Evolutionary conservation across 257 asterid species (phyloP).

Genomic region (Nicotiana tabacum): DNA sequence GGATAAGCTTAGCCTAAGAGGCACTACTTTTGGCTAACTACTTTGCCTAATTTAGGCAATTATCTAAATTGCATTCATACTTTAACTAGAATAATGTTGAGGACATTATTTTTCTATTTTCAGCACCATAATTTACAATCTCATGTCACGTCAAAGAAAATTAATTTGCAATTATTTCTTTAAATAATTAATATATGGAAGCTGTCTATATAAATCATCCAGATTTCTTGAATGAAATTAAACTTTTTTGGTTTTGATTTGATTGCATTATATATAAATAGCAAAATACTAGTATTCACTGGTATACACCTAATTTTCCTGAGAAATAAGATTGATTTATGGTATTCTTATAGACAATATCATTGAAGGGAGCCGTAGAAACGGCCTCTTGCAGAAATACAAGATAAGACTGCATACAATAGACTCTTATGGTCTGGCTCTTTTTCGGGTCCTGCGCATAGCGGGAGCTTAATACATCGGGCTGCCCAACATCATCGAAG

Average conservation of each 20-base stretch:
- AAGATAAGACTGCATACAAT: no score
- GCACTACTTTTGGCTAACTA: not conserved
- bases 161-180: not conserved
- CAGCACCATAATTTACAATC: not conserved
- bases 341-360: not conserved
- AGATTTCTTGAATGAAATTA: not conserved
- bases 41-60: not conserved
- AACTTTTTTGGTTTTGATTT: not conserved
- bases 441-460: no score
- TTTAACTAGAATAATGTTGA: not conserved
- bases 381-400: no score
- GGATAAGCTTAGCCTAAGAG: not conserved
- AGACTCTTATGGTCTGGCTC: no score
- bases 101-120: not conserved
- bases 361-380: no score
- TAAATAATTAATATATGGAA: not conserved
- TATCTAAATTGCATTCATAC: not conserved
- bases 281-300: not conserved
- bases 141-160: not conserved
- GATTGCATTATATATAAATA: not conserved
- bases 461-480: no score
- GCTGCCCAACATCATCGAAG: no score
- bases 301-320: not conserved
- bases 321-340: not conserved
- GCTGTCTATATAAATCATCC: not conserved